phyloP scores from a whole-genome alignment of 176 grass and related monocot genomes.

The Carex scoparia region DNA sequence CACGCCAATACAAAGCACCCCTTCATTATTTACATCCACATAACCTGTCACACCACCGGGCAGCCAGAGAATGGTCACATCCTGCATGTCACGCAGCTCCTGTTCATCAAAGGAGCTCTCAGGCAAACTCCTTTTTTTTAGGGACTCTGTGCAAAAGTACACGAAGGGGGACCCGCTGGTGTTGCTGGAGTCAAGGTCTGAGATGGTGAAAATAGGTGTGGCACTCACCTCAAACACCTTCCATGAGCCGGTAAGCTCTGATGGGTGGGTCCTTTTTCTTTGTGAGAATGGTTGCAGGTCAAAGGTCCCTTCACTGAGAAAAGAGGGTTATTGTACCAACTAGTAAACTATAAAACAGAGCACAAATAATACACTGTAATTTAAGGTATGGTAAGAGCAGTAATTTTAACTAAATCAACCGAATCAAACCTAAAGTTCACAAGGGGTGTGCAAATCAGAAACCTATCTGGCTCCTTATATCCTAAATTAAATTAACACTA shows the following conservation, averaged over 20 bases:
- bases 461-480: neutral
- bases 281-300: constrained; percentile 68
- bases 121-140: constrained; percentile 74
- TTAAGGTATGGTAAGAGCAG: neutral
- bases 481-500: neutral
- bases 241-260: constrained; percentile 79
- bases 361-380: neutral
- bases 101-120: constrained; percentile 83
- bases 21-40: constrained; percentile 66
- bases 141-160: constrained; percentile 74
- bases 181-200: constrained; percentile 11
- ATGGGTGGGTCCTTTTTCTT: constrained; percentile 68
- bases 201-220: constrained; percentile 67
- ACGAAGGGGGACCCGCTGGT: constrained; percentile 39
- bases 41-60: constrained; percentile 79
- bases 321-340: neutral
- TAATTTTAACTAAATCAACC: neutral
- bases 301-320: constrained; percentile 47
- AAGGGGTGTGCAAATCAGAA: neutral
- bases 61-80: constrained; percentile 81
- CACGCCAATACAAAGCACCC: constrained; percentile 73
- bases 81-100: constrained; percentile 72
- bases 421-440: neutral
- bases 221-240: constrained; percentile 95
- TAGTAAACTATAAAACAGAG: neutral